Percentiles rank a stretch among this genome's conserved stretches.
These are phyloP conservation scores for Peronosclerospora sorghi DNA, from an alignment of 352 stramenopile species.

Conservation along the genomic window DNA sequence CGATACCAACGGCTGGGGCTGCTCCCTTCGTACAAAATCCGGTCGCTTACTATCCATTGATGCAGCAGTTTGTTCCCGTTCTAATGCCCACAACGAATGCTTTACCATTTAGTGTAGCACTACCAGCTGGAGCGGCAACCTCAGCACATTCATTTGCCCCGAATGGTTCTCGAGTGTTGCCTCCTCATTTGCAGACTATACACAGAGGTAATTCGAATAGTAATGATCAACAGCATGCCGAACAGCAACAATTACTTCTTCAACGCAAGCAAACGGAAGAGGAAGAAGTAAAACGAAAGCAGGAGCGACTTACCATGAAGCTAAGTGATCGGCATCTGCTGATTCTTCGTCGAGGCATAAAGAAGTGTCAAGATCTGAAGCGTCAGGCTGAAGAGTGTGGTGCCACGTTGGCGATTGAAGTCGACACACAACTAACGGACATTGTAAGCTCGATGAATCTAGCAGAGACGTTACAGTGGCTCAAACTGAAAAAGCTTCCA, in stretches of 20 bases:
- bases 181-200: constrained; percentile 15
- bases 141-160: neutral
- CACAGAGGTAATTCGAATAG: constrained; percentile 1
- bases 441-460: constrained; percentile 61
- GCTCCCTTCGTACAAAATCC: constrained; percentile 13
- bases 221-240: constrained; percentile 1
- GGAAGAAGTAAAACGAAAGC: constrained; percentile 16
- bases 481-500: constrained; percentile 56
- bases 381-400: constrained; percentile 40
- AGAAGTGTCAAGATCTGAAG: constrained; percentile 61
- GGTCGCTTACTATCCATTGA: constrained; percentile 8
- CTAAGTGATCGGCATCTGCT: constrained; percentile 51
- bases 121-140: neutral
- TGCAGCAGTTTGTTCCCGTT: constrained; percentile 8
- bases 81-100: constrained; percentile 3
- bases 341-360: constrained; percentile 59
- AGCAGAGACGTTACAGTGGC: constrained; percentile 52
- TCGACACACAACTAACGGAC: constrained; percentile 66
- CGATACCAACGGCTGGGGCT: constrained; percentile 31
- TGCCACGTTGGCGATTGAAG: constrained; percentile 61
- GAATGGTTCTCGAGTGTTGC: constrained; percentile 14
- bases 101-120: constrained; percentile 6
- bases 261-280: constrained; percentile 11
- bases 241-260: constrained; percentile 8
- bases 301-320: constrained; percentile 36